Percentiles rank a stretch among this genome's conserved stretches.
phyloP scores from a whole-genome alignment of 2,329 filamentous ascomycete species.

The Penicillium sp. region DNA sequence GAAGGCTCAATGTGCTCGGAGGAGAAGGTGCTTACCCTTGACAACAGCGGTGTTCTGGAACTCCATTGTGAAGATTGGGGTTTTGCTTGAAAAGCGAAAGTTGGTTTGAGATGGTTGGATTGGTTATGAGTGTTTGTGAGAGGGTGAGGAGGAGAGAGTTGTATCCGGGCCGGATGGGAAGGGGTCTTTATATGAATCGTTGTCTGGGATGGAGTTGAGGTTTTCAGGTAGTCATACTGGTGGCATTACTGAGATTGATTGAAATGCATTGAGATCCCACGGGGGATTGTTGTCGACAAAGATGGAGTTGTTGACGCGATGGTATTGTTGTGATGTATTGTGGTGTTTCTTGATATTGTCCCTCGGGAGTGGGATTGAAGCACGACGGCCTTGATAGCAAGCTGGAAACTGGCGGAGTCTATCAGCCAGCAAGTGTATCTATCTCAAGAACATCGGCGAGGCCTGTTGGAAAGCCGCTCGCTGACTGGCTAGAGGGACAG shows the following conservation, averaged over 20 bases:
- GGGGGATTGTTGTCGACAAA: too few species aligned
- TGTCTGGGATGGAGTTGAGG: background rate
- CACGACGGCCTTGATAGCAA: background rate
- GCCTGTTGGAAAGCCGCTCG: background rate
- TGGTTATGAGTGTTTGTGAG: constrained; percentile 7
- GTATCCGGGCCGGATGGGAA: background rate
- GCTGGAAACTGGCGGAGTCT: background rate
- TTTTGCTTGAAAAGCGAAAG: constrained; percentile 16
- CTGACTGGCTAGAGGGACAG: background rate
- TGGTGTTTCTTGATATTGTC: constrained; percentile 10
- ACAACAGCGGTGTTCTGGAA: constrained; percentile 22
- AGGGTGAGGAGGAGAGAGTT: constrained; percentile 7
- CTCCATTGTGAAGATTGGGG: constrained; percentile 26
- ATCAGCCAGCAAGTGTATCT: background rate
- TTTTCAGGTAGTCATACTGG: background rate
- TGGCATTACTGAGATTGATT: background rate
- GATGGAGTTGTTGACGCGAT: background rate
- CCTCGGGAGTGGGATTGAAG: constrained; percentile 1
- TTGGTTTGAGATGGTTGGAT: constrained; percentile 9
- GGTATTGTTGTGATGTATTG: background rate
- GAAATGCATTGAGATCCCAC: too few species aligned
- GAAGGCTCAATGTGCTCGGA: background rate
- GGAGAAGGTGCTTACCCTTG: constrained; percentile 21
- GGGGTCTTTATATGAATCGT: background rate
- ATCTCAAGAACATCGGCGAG: background rate